Conservation (phyloP, 345 rosid genomes). For the Abelmoschus esculentus region DNA sequence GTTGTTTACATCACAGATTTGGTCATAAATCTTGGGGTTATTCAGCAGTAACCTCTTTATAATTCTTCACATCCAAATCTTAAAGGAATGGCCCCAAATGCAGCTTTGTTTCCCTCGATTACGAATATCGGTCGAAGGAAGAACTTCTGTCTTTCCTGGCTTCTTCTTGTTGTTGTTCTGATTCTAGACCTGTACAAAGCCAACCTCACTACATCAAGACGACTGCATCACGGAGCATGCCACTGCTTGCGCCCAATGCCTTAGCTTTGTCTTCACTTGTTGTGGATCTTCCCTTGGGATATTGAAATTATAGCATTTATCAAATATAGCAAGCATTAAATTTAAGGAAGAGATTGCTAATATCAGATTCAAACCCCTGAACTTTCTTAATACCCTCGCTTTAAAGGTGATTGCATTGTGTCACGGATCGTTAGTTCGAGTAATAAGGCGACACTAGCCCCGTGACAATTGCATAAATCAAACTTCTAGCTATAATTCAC, state of each 20-base stretch:
- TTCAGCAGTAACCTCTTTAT: background rate
- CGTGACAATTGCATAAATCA: too few species aligned
- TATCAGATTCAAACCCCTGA: background rate
- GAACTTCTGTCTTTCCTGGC: background rate
- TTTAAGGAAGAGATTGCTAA: too few species aligned
- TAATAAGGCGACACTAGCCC: too few species aligned
- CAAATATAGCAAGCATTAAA: background rate
- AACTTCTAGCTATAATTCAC: too few species aligned
- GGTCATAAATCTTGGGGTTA: too few species aligned
- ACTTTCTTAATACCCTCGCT: background rate
- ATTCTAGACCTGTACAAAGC: constrained; percentile 1
- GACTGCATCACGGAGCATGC: constrained; percentile 80
- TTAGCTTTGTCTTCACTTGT: constrained; percentile 67
- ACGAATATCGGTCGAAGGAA: background rate
- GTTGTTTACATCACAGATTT: background rate
- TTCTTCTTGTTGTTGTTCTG: background rate
- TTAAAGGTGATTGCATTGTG: too few species aligned
- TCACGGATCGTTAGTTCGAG: too few species aligned
- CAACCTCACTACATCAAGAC: constrained; percentile 10
- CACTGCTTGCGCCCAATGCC: constrained; percentile 99
- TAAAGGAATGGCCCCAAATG: background rate
- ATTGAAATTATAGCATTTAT: background rate
- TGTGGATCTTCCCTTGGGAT: constrained; percentile 29
- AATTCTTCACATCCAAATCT: background rate
- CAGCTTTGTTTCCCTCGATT: background rate